A percentile compares a stretch with the other conserved stretches of the same genome.
These are phyloP conservation scores for Lentinus brumalis DNA, from an alignment of 768 basidiomycete genomes.

Conservation along the genomic window DNA sequence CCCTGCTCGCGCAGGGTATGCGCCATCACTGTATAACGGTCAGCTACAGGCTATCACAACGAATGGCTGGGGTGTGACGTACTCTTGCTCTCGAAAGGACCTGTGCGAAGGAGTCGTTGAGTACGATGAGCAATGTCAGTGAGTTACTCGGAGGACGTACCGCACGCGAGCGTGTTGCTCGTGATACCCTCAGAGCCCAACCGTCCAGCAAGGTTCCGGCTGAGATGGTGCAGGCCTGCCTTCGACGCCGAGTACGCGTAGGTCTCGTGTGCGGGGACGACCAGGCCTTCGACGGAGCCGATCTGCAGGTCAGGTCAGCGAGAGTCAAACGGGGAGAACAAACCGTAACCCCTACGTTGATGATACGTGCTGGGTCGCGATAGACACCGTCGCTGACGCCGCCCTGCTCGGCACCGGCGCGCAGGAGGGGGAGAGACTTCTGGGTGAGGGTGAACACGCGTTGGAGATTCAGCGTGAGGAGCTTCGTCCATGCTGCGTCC, in stretches of 20 bases:
- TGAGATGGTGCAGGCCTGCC: constrained; percentile 60
- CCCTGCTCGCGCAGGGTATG: constrained; percentile 49
- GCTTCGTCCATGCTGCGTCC: constrained; percentile 61
- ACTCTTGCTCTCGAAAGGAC: constrained; percentile 39
- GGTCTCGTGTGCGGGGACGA: constrained; percentile 57
- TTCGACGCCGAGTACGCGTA: constrained; percentile 71
- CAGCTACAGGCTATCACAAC: not conserved
- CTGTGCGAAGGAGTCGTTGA: not conserved
- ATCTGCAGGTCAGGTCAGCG: constrained; percentile 39
- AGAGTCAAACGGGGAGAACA: not conserved
- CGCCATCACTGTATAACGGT: constrained; percentile 48
- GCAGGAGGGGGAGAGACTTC: constrained; percentile 57
- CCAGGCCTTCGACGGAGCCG: constrained; percentile 60
- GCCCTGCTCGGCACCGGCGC: constrained; percentile 43
- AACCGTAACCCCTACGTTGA: constrained; percentile 46
- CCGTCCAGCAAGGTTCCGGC: constrained; percentile 55
- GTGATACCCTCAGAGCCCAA: constrained; percentile 60
- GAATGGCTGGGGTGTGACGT: not conserved
- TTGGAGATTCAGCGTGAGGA: constrained; percentile 63
- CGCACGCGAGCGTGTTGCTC: constrained; percentile 67
- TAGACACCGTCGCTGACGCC: constrained; percentile 39
- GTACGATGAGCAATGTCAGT: not conserved
- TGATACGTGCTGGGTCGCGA: constrained; percentile 56
- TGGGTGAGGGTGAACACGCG: constrained; percentile 67
- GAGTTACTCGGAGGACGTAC: constrained; percentile 28